phyloP scores from a whole-genome alignment of 2,329 filamentous ascomycete species.

The Elsinoe necatrix region DNA sequence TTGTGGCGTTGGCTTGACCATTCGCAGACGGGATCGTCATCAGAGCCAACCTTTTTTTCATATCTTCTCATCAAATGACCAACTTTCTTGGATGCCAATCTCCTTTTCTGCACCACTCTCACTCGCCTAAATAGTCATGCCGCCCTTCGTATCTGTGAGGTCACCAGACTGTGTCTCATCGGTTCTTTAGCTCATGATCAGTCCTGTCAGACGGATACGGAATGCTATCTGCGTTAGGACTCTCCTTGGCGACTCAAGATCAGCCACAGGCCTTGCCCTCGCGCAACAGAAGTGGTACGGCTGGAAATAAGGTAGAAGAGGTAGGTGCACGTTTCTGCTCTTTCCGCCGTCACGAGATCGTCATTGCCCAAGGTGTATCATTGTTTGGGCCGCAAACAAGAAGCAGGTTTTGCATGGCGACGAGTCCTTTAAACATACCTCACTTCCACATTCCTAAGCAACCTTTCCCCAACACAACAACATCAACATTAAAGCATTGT shows the following conservation, averaged over 20 bases:
- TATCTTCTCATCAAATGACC: slow-evolving; percentile 8
- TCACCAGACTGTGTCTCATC: not conserved
- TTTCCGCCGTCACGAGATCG: slow-evolving; percentile 7
- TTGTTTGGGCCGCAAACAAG: slow-evolving; percentile 8
- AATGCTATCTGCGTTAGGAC: slow-evolving; percentile 3
- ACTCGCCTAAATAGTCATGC: not conserved
- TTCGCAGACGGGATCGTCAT: slow-evolving; percentile 1
- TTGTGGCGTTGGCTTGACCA: slow-evolving; percentile 5
- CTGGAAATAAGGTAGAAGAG: slow-evolving; percentile 7
- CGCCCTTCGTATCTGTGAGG: slow-evolving; percentile 8
- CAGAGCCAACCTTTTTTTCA: not conserved
- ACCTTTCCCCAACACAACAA: slow-evolving; percentile 1
- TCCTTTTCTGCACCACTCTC: not conserved
- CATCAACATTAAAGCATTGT: slow-evolving; percentile 3
- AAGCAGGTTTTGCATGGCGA: not conserved
- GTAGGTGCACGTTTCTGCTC: slow-evolving; percentile 1
- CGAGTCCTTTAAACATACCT: slow-evolving; percentile 6
- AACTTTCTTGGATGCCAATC: not conserved
- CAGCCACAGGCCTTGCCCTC: not conserved
- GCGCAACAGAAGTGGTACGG: slow-evolving; percentile 1
- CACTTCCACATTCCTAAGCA: slow-evolving; percentile 8
- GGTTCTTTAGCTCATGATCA: not conserved
- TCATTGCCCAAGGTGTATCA: slow-evolving; percentile 9
- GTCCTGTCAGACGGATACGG: slow-evolving; percentile 1
- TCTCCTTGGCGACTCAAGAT: not conserved